Conservation (phyloP, 2,329 filamentous ascomycete genomes). For the Pseudovirgaria hyperparasitica region DNA sequence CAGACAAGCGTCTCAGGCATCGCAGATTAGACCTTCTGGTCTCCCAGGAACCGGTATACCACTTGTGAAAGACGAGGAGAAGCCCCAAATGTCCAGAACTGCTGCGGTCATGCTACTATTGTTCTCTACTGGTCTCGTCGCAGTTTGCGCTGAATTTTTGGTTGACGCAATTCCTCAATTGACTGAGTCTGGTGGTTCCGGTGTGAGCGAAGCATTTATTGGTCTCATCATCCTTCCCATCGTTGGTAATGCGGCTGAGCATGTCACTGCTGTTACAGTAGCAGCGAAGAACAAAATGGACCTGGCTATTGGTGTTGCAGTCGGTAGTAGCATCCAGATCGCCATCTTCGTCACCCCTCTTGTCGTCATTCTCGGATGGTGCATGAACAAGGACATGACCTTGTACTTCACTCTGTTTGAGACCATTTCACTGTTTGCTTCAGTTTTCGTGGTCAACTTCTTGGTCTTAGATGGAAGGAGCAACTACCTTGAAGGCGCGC, state of each 20-base stretch:
- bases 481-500: slow-evolving; percentile 67
- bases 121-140: slow-evolving; percentile 43
- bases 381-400: slow-evolving; percentile 58
- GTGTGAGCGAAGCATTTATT: slow-evolving; percentile 60
- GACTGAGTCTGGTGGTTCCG: slow-evolving; percentile 43
- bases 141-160: slow-evolving; percentile 58
- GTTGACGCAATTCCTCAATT: slow-evolving; percentile 61
- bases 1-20: slow-evolving; percentile 11
- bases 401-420: slow-evolving; percentile 50
- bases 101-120: slow-evolving; percentile 43
- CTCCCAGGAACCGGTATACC: background rate
- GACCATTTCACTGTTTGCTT: slow-evolving; percentile 64
- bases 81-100: slow-evolving; percentile 41
- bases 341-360: slow-evolving; percentile 67
- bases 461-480: slow-evolving; percentile 71
- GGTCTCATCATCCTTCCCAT: slow-evolving; percentile 71
- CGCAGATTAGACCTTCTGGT: slow-evolving; percentile 8
- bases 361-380: slow-evolving; percentile 68
- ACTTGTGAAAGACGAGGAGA: slow-evolving; percentile 17
- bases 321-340: slow-evolving; percentile 71
- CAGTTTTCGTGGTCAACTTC: slow-evolving; percentile 76
- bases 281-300: slow-evolving; percentile 81
- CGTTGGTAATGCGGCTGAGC: slow-evolving; percentile 73
- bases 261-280: slow-evolving; percentile 68
- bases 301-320: slow-evolving; percentile 65